These are phyloP conservation scores for Rhodotorula sp. DNA, from an alignment of 1,284 basidiomycete species.

Conservation along the genomic window DNA sequence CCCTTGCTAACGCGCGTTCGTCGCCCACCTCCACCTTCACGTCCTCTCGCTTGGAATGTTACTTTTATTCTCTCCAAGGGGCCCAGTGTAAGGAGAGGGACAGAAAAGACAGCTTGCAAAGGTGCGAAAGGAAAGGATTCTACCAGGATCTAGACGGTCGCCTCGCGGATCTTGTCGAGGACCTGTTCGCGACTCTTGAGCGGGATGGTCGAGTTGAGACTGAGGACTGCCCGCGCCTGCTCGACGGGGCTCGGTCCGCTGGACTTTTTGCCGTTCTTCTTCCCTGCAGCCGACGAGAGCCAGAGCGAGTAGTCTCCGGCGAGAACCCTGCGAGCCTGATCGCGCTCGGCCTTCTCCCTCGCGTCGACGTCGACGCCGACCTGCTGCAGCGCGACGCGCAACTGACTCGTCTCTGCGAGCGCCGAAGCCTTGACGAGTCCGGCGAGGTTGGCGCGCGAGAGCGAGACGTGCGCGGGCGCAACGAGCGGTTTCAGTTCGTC, in stretches of 20 bases:
- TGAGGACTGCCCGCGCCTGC: constrained; percentile 12
- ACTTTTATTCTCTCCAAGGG: neutral
- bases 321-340: constrained; percentile 15
- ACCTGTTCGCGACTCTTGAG: constrained; percentile 12
- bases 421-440: constrained; percentile 4
- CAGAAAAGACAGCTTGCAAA: too few species aligned
- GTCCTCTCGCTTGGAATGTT: neutral
- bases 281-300: neutral
- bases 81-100: neutral
- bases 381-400: constrained; percentile 4
- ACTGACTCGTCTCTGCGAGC: constrained; percentile 18
- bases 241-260: constrained; percentile 7
- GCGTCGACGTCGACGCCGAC: constrained; percentile 14
- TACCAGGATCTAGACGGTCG: constrained; percentile 1
- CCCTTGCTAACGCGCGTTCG: too few species aligned
- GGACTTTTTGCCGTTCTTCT: constrained; percentile 5
- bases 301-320: constrained; percentile 25
- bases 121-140: neutral
- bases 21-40: too few species aligned
- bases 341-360: constrained; percentile 11
- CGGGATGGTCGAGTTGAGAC: constrained; percentile 20
- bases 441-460: neutral
- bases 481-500: constrained; percentile 15
- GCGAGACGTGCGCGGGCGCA: constrained; percentile 9
- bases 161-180: constrained; percentile 27